phyloP scores from a whole-genome alignment of 257 asterid species.

The Cynanchum wilfordii region DNA sequence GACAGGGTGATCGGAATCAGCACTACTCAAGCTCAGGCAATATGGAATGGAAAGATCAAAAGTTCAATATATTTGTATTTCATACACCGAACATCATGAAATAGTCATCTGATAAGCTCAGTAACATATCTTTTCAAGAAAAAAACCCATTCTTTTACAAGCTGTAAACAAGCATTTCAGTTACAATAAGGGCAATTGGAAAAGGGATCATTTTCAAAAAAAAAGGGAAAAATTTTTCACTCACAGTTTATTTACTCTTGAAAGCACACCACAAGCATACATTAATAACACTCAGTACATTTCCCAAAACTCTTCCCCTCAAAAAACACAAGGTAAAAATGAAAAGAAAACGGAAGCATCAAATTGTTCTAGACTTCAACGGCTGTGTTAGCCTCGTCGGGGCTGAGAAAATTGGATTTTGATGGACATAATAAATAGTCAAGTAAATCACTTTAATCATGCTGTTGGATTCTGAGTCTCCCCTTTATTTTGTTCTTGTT shows the following conservation, averaged over 20 bases:
- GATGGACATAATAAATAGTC: background rate
- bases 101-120: background rate
- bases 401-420: background rate
- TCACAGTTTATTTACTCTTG: background rate
- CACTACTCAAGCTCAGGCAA: background rate
- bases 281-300: background rate
- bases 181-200: background rate
- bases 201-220: background rate
- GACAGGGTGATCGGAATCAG: background rate
- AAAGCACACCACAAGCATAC: slow-evolving; percentile 1
- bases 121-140: background rate
- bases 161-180: background rate
- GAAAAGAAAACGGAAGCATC: background rate
- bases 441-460: slow-evolving; percentile 1
- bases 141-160: background rate
- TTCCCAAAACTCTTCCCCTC: background rate
- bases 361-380: background rate
- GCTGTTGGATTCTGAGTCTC: slow-evolving; percentile 28
- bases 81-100: background rate
- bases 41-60: background rate
- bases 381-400: background rate
- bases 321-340: background rate
- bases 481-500: slow-evolving; percentile 32
- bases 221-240: no score
- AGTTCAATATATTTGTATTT: background rate